A percentile compares a stretch with the other conserved stretches of the same genome.
Evolutionary conservation across 2,329 filamentous ascomycete species (phyloP).

Genomic region (Trichophaea hybrida): DNA sequence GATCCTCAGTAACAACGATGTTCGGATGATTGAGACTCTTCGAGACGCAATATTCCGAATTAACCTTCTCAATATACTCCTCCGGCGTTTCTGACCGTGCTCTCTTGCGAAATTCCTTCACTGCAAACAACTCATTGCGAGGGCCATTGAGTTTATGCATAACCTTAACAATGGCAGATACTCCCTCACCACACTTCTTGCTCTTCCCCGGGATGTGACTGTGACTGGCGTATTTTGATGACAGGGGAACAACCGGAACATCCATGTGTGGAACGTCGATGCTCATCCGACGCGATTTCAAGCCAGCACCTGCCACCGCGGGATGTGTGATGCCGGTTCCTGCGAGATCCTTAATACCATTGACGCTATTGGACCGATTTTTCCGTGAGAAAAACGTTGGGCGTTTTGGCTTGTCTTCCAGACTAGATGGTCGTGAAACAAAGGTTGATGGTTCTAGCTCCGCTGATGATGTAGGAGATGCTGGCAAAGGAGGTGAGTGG

Average conservation of each 20-base stretch:
- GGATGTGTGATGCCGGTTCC: conserved; percentile 35
- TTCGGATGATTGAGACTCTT: conserved; percentile 78
- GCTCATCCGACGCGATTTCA: conserved; percentile 67
- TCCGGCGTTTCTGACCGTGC: conserved; percentile 52
- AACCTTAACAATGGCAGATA: conserved; percentile 66
- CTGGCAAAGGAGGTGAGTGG: not conserved
- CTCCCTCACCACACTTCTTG: conserved; percentile 65
- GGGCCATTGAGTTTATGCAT: conserved; percentile 55
- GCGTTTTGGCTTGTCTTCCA: conserved; percentile 11
- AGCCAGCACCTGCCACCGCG: conserved; percentile 55
- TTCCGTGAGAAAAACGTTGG: conserved; percentile 28
- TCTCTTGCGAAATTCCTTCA: conserved; percentile 74
- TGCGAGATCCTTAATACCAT: conserved; percentile 28
- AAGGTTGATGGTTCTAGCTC: conserved; percentile 3
- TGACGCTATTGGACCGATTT: conserved; percentile 39
- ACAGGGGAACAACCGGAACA: conserved; percentile 55
- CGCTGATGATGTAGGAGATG: not conserved
- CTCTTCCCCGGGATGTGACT: conserved; percentile 33
- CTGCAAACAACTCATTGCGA: conserved; percentile 55
- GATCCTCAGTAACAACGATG: conserved; percentile 63
- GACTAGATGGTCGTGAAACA: conserved; percentile 6
- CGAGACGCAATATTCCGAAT: conserved; percentile 77
- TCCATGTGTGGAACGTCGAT: conserved; percentile 56
- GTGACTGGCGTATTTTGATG: conserved; percentile 55
- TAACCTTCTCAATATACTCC: conserved; percentile 79